Evolutionary conservation across 495 filamentous ascomycete genomes (phyloP).

Genomic region (Filosporella fistucella): DNA sequence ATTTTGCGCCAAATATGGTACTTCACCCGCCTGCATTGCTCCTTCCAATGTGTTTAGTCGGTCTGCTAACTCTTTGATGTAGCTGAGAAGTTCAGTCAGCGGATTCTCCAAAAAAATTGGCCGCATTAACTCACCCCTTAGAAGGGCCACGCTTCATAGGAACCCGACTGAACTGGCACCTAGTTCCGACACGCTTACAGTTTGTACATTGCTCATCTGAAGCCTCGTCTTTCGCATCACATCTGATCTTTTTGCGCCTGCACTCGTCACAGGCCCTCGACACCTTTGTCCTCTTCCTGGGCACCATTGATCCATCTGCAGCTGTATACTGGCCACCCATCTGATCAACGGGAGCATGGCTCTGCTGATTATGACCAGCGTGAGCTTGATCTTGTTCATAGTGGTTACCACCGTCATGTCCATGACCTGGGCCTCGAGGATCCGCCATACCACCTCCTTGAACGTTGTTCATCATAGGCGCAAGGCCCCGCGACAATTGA

Average conservation of each 20-base stretch:
- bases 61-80: slow-evolving; percentile 95
- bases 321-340: slow-evolving; percentile 12
- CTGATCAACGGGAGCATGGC: slow-evolving; percentile 16
- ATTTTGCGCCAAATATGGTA: slow-evolving; percentile 16
- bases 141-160: slow-evolving; percentile 94
- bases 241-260: slow-evolving; percentile 93
- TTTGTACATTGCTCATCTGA: slow-evolving; percentile 79
- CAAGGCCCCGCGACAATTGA: slow-evolving; percentile 40
- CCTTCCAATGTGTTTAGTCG: slow-evolving; percentile 79
- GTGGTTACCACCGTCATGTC: slow-evolving; percentile 21
- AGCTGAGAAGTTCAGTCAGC: slow-evolving; percentile 43
- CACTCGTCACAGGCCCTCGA: slow-evolving; percentile 95
- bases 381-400: slow-evolving; percentile 20
- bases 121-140: slow-evolving; percentile 72
- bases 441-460: slow-evolving; percentile 9
- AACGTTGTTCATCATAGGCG: slow-evolving; percentile 16
- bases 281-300: slow-evolving; percentile 83
- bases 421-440: slow-evolving; percentile 12
- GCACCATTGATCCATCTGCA: slow-evolving; percentile 44
- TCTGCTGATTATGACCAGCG: slow-evolving; percentile 8
- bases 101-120: no score
- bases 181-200: slow-evolving; percentile 71
- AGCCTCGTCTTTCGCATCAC: slow-evolving; percentile 79
- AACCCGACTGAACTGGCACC: slow-evolving; percentile 86
- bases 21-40: slow-evolving; percentile 34